Evolutionary conservation across 1,284 basidiomycete species (phyloP), one percentile per base, ranked within the genome.

Genomic region (Paramarasmius palmivorus): DNA sequence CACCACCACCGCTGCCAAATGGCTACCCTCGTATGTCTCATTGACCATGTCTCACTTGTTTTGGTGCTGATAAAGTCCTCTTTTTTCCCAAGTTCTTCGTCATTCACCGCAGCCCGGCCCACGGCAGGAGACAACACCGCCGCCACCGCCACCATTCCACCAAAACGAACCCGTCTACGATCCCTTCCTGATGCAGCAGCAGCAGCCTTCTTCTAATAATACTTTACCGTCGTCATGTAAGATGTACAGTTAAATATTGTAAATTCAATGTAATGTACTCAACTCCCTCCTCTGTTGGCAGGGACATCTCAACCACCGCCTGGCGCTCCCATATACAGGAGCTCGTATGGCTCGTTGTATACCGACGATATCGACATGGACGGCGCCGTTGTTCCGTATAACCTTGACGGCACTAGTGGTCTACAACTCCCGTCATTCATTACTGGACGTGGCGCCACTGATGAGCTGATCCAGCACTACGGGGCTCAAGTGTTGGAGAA

Each of bases 221-320:
- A 68, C 80, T 78, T 76, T 66, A 57, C 23, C 46, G n/a, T 23
- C 36, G 23, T 57, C 72, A 75, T 84, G 84, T 87, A 87, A 87
- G 85, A 81, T 79, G 83, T 87, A 86, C 78, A 82, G 83, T 78
- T 84, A 77, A 83, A 73, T 69, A 64, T 64, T 78, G 75, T 80
- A 82, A 78, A 81, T 75, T 81, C 78, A 46, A 82, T 82, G 80
- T 80, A 78, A 68, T 68, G 77, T 83, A 76, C 82, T 87, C 83
- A 86, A 85, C 76, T 71, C 77, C 73, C 63, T 65, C 72, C 72
- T 76, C 76, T 67, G 32, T 75, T 76, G 71, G 71, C 73, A 83
- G 81, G 81, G 61, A 49, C 36, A 26, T 17, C n/a, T 26, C 38
- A 39, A 41, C n/a, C 56, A 56, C 65, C 69, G 59, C 55, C 60